Evolutionary conservation across 2,329 filamentous ascomycete species (phyloP), one percentile per base, ranked within the genome.

Genomic region (Amauroascus niger): DNA sequence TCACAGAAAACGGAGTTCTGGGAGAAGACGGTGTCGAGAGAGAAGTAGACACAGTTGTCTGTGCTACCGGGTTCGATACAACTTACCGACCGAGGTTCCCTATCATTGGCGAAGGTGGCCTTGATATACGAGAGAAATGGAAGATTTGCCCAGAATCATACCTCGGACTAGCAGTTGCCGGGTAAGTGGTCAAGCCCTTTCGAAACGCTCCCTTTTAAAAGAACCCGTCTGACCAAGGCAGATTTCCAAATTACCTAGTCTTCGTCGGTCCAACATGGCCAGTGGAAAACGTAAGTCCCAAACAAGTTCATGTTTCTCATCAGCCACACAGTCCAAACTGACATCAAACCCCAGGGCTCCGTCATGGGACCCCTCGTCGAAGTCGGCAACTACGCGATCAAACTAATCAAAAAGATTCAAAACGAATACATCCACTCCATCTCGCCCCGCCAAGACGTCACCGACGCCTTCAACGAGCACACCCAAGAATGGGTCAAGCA

Each of bases 211-310:
- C 13, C 35, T n/a, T n/a, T n/a, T n/a, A n/a, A 43, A 18, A 37
- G 28, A 24, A 20, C 32, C 14, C 7, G 41, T 59, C 59, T 40
- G 60, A 67, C 48, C 61, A 62, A 13, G 44, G 48, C 4, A 58
- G 60, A 13, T 62, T 64, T 52, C 67, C 68, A 0, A 71, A 71
- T 33, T 65, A 66, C 47, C 64, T 70, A 33, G 64, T 62, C 22
- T 61, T 68, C 50, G 60, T 63, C 8, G 67, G 65, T 0, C 66
- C 65, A 2, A 63, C 62, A 40, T 64, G 69, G 68, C 73, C 73
- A 0, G 66, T 75, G 0, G 72, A 74, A 54, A 76, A 76, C 57
- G 74, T 67, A 65, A 66, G 2, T 69, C 16, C 1, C 37, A 11
- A 4, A n/a, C 6, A 11, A 49, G 20, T 41, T 6, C 14, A 16